Evolutionary conservation across 192 early-diverging fungal species (phyloP), one percentile per base, ranked within the genome.

Genomic region (Radiomyces spectabilis): DNA sequence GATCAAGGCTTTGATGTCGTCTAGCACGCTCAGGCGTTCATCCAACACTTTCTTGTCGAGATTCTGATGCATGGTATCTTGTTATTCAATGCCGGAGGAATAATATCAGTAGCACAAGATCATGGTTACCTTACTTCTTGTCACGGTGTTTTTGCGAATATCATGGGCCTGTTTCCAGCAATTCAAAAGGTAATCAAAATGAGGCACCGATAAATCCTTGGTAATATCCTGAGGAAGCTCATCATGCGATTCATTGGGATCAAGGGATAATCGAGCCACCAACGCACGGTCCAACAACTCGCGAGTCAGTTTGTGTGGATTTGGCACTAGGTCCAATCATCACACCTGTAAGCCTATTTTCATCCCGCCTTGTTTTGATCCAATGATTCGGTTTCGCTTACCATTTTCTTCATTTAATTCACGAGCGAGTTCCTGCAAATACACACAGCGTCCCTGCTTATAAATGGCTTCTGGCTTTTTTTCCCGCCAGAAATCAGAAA

Each of bases 221-320:
- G 63, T 58, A 22, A 66, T 63, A 7, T 61, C 60, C 12, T 70
- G 68, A 8, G 57, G 66, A 16, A 57, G 46, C 3, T 42, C 39
- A 1, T 30, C 16, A 22, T 29, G 27, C 8, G 30, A 24, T 40
- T 78, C 79, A 19, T 72, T 63, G 0, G 76, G 74, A 32, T 80
- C 74, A 4, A 83, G 40, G 13, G 84, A 83, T 31, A 91, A 72
- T 10, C 87, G 80, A 16, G 85, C 84, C 33, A 91, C 69, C 18
- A 91, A 72, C 13, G 82, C 75, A 13, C 81, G 77, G 61, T 91
- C 88, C 21, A 91, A 46, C 33, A 72, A 73, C 5, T 61, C 57
- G 32, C 71, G 61, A 16, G 67, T 76, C 2, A 87, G 65, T 31
- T 54, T 64, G 49, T 73, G 75, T 39, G 76, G 70, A n/a, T 55